Conservation (phyloP, 495 filamentous ascomycete species). For the Talaromyces liani region DNA sequence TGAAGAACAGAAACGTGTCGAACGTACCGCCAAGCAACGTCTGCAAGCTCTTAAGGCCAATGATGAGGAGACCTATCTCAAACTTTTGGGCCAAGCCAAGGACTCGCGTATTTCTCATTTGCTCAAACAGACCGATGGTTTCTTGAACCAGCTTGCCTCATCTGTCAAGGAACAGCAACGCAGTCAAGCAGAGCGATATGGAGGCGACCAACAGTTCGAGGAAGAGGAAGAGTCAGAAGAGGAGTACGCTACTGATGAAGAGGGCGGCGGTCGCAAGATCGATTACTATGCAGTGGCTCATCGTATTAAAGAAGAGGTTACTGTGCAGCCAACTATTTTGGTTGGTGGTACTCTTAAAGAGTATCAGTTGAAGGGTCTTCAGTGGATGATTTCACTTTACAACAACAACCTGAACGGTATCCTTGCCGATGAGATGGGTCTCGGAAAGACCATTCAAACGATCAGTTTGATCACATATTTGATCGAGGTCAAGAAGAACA, state of each 20-base stretch:
- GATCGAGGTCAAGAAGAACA: conserved; percentile 90
- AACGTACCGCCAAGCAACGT: conserved; percentile 97
- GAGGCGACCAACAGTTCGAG: conserved; percentile 50
- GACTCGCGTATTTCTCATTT: conserved; percentile 98
- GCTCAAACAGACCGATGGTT: conserved; percentile 91
- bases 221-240: conserved; percentile 58
- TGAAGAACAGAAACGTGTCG: conserved; percentile 95
- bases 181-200: conserved; percentile 68
- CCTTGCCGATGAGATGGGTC: conserved; percentile 97
- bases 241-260: conserved; percentile 64
- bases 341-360: conserved; percentile 91
- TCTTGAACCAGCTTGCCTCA: conserved; percentile 87
- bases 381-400: conserved; percentile 99
- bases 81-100: conserved; percentile 94
- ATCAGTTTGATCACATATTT: conserved; percentile 96
- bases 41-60: conserved; percentile 96
- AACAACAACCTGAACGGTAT: conserved; percentile 99
- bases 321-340: conserved; percentile 70
- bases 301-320: conserved; percentile 86
- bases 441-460: conserved; percentile 98
- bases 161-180: conserved; percentile 92
- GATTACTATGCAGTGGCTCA: conserved; percentile 99
- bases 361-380: conserved; percentile 94
- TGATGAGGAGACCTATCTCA: conserved; percentile 97
- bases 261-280: conserved; percentile 61